phyloP scores from a whole-genome alignment of 1,284 basidiomycete species.

The Pyrrhoderma lamaoense region DNA sequence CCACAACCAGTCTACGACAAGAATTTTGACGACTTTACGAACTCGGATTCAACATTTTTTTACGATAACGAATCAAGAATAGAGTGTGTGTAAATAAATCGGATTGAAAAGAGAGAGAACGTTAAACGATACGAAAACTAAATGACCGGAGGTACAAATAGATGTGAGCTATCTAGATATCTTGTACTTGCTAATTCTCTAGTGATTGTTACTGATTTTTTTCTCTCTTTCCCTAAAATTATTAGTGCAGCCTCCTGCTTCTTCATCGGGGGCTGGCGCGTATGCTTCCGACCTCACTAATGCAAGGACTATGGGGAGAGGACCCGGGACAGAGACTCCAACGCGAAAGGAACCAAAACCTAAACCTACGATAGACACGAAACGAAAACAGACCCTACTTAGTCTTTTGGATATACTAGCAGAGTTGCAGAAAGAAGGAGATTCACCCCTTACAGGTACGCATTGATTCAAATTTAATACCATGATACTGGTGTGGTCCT shows the following conservation, averaged over 20 bases:
- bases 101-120: too few species aligned
- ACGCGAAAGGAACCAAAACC: conserved; percentile 12
- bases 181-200: too few species aligned
- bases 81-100: not conserved
- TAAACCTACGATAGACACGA: conserved; percentile 19
- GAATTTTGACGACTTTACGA: too few species aligned
- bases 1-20: too few species aligned
- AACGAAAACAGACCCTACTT: conserved; percentile 54
- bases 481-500: not conserved
- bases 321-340: conserved; percentile 6
- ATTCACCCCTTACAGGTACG: conserved; percentile 1
- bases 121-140: too few species aligned
- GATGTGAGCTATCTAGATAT: not conserved
- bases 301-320: conserved; percentile 5
- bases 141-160: not conserved
- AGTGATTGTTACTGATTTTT: not conserved
- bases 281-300: conserved; percentile 10
- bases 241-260: conserved; percentile 5
- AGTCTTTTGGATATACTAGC: conserved; percentile 56
- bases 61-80: not conserved
- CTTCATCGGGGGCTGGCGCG: not conserved
- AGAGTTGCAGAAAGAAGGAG: conserved; percentile 44
- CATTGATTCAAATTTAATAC: not conserved
- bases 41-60: too few species aligned
- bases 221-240: not conserved